Evolutionary conservation across 257 asterid genomes (phyloP).

Genomic region (Ilex aquifolium): DNA sequence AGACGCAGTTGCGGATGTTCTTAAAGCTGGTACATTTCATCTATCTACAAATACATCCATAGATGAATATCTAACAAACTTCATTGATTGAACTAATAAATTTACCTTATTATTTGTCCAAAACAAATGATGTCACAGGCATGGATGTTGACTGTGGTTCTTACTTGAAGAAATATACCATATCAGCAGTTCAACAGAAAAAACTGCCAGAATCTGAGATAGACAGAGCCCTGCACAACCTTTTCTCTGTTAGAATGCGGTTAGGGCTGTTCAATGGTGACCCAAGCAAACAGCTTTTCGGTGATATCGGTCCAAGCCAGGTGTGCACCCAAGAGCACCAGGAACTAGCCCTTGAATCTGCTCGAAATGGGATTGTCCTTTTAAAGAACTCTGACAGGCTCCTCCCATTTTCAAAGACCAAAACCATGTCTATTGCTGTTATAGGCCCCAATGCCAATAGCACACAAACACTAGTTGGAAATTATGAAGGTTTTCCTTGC

Average conservation of each 20-base stretch:
- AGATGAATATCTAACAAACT: too few relatives aligned
- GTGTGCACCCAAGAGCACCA: slow-evolving; percentile 56
- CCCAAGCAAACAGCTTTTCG: slow-evolving; percentile 33
- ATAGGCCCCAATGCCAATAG: slow-evolving; percentile 61
- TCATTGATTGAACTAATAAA: too few relatives aligned
- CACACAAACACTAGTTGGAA: slow-evolving; percentile 30
- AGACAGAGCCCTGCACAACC: slow-evolving; percentile 63
- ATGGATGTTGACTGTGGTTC: slow-evolving; percentile 70
- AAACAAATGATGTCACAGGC: slow-evolving; percentile 28
- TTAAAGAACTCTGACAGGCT: slow-evolving; percentile 43
- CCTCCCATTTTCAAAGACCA: slow-evolving; percentile 52
- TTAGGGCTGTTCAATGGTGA: slow-evolving; percentile 59
- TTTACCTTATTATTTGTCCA: neutral
- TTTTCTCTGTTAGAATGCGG: slow-evolving; percentile 59
- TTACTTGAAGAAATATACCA: slow-evolving; percentile 35
- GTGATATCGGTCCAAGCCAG: slow-evolving; percentile 25
- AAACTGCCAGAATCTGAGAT: slow-evolving; percentile 39
- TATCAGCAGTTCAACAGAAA: slow-evolving; percentile 40
- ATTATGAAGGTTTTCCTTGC: slow-evolving; percentile 67
- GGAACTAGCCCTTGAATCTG: slow-evolving; percentile 53
- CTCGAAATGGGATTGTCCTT: slow-evolving; percentile 60
- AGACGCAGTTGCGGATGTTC: slow-evolving; percentile 68
- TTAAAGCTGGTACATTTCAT: slow-evolving; percentile 51
- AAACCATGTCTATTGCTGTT: slow-evolving; percentile 39
- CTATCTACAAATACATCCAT: neutral